Evolutionary conservation across 2,329 filamentous ascomycete species (phyloP).

Genomic region (Penicillium sp.): DNA sequence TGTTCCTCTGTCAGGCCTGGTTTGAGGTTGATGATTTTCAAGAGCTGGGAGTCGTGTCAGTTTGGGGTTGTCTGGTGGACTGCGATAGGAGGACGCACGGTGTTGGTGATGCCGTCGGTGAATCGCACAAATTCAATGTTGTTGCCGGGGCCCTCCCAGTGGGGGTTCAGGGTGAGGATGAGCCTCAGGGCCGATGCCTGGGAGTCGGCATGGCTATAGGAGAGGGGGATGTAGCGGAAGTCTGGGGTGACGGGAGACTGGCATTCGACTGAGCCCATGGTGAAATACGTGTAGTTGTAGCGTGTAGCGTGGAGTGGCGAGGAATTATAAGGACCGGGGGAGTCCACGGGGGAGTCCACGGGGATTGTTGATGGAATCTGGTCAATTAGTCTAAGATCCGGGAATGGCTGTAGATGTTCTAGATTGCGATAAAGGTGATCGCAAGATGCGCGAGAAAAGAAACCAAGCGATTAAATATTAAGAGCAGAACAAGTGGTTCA

Average conservation of each 20-base stretch:
- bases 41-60: constrained; percentile 40
- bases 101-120: constrained; percentile 98
- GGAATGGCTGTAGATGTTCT: background rate
- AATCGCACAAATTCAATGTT: constrained; percentile 85
- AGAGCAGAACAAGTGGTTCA: background rate
- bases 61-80: background rate
- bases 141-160: constrained; percentile 75
- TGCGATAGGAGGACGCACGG: constrained; percentile 52
- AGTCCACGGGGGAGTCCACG: no score
- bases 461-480: constrained; percentile 4
- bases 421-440: background rate
- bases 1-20: constrained; percentile 72
- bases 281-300: background rate
- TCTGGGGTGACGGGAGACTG: constrained; percentile 19
- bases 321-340: background rate
- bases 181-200: constrained; percentile 77
- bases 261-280: constrained; percentile 30
- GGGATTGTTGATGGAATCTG: background rate
- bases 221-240: constrained; percentile 66
- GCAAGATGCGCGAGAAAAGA: background rate
- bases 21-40: constrained; percentile 53
- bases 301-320: constrained; percentile 1
- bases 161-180: constrained; percentile 75
- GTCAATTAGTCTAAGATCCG: constrained; percentile 4
- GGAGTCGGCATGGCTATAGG: constrained; percentile 76